These are phyloP conservation scores for Pulveroboletus sp. DNA, from an alignment of 768 basidiomycete genomes.

Conservation along the genomic window DNA sequence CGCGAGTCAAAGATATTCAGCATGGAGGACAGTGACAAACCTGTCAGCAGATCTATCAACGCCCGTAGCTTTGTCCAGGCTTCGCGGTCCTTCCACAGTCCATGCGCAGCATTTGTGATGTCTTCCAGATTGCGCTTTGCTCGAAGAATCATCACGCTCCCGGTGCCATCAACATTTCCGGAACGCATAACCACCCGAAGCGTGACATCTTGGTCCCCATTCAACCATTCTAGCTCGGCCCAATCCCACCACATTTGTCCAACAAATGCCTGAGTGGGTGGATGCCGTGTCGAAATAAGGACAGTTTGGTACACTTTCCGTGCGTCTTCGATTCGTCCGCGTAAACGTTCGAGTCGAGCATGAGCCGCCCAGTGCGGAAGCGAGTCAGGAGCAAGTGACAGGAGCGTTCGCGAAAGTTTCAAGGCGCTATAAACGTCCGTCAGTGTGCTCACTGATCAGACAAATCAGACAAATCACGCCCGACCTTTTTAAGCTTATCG, in stretches of 20 bases:
- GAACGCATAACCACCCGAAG: conserved; percentile 51
- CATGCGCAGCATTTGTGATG: conserved; percentile 28
- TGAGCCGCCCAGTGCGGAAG: conserved; percentile 69
- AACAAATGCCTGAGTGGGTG: conserved; percentile 32
- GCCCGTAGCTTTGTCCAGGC: conserved; percentile 64
- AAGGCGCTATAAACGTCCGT: conserved; percentile 45
- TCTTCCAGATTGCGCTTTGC: conserved; percentile 63
- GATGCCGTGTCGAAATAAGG: conserved; percentile 43
- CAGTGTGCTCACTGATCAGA: conserved; percentile 3
- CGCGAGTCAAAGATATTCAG: conserved; percentile 35
- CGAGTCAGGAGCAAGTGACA: conserved; percentile 54
- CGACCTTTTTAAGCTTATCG: conserved; percentile 51
- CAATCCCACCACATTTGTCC: conserved; percentile 73
- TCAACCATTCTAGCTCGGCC: conserved; percentile 81
- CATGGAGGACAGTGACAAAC: conserved; percentile 37
- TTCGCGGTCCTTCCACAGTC: conserved; percentile 52
- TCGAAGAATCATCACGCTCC: conserved; percentile 53
- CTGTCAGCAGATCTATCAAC: conserved; percentile 58
- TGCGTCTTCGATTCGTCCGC: conserved; percentile 61
- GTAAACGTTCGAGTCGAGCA: conserved; percentile 64
- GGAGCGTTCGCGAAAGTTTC: conserved; percentile 60
- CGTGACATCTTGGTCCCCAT: conserved; percentile 45
- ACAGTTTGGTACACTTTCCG: conserved; percentile 74
- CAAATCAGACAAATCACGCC: conserved; percentile 22
- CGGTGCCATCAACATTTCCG: conserved; percentile 47